These are phyloP conservation scores for Akanthomyces lecanii DNA, from an alignment of 2,329 filamentous ascomycete genomes.

Conservation along the genomic window DNA sequence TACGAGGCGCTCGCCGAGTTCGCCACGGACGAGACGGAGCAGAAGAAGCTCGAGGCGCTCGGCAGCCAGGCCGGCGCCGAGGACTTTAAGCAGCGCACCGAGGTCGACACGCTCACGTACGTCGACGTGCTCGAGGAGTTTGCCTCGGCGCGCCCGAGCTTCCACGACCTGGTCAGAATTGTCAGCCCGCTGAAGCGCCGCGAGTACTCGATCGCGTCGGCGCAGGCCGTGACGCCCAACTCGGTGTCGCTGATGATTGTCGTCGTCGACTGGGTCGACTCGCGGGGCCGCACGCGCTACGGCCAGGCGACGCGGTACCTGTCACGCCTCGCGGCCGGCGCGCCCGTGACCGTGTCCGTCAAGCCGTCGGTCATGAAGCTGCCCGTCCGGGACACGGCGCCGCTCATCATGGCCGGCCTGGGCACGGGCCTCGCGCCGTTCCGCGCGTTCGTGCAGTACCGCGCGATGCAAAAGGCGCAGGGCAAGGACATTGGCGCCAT, in stretches of 20 bases:
- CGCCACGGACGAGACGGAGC: slow-evolving; percentile 76
- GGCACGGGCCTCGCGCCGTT: slow-evolving; percentile 98
- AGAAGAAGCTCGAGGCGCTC: slow-evolving; percentile 71
- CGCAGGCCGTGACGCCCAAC: slow-evolving; percentile 86
- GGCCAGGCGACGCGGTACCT: slow-evolving; percentile 93
- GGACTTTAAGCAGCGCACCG: slow-evolving; percentile 87
- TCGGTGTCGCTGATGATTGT: slow-evolving; percentile 95
- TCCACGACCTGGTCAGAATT: slow-evolving; percentile 84
- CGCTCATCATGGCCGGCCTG: slow-evolving; percentile 98
- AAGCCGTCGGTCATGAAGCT: slow-evolving; percentile 99
- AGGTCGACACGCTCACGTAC: slow-evolving; percentile 88
- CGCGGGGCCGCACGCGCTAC: slow-evolving; percentile 79
- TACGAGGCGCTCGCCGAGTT: slow-evolving; percentile 90
- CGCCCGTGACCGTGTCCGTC: slow-evolving; percentile 83
- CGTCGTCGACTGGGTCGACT: slow-evolving; percentile 92
- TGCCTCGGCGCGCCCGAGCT: slow-evolving; percentile 78
- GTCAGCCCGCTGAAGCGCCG: slow-evolving; percentile 90
- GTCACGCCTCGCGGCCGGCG: slow-evolving; percentile 67
- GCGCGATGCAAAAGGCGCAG: slow-evolving; percentile 95
- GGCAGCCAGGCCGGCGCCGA: slow-evolving; percentile 73
- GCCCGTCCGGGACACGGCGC: slow-evolving; percentile 79
- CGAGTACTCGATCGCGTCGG: slow-evolving; percentile 98
- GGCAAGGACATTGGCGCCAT: slow-evolving; percentile 93
- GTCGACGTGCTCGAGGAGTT: slow-evolving; percentile 89
- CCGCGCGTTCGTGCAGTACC: slow-evolving; percentile 97